Conservation (phyloP, 2,329 filamentous ascomycete species). For the Verticillium tricorpus region DNA sequence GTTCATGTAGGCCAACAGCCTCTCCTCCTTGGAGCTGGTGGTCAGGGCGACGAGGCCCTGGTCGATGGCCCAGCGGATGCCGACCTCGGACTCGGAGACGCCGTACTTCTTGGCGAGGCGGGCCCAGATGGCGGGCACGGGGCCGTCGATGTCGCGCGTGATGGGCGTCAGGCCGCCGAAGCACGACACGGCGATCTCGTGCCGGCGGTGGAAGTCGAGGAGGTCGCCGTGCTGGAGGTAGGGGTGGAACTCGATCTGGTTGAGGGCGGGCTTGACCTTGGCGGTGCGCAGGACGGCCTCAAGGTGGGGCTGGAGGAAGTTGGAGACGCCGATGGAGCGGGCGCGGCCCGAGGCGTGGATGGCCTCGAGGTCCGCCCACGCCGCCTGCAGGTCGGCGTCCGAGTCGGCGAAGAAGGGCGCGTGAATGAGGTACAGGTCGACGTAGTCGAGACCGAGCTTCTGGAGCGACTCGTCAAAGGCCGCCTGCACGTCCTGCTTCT, state of each 20-base stretch:
- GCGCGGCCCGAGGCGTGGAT: slow-evolving; percentile 64
- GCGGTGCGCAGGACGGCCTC: slow-evolving; percentile 54
- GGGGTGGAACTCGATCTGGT: slow-evolving; percentile 80
- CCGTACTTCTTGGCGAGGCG: slow-evolving; percentile 53
- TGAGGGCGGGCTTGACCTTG: slow-evolving; percentile 60
- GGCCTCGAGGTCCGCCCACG: slow-evolving; percentile 58
- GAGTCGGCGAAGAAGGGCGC: slow-evolving; percentile 47
- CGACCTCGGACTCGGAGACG: slow-evolving; percentile 50
- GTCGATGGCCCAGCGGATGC: slow-evolving; percentile 57
- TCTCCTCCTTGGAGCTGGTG: slow-evolving; percentile 53
- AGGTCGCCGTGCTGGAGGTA: slow-evolving; percentile 64
- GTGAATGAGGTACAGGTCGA: slow-evolving; percentile 68
- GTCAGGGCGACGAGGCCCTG: slow-evolving; percentile 55
- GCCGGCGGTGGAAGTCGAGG: slow-evolving; percentile 50
- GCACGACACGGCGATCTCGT: slow-evolving; percentile 52
- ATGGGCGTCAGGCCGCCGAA: slow-evolving; percentile 53
- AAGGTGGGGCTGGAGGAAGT: slow-evolving; percentile 58
- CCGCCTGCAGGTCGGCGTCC: slow-evolving; percentile 47
- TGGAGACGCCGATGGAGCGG: slow-evolving; percentile 72
- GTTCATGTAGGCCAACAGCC: slow-evolving; percentile 51
- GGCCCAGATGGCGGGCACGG: slow-evolving; percentile 46
- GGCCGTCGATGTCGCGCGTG: slow-evolving; percentile 43
- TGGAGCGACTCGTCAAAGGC: slow-evolving; percentile 56
- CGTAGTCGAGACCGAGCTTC: slow-evolving; percentile 64
- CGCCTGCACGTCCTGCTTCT: slow-evolving; percentile 36